A percentile compares a stretch with the other conserved stretches of the same genome.
These are phyloP conservation scores for Heimioporus sp. DNA, from an alignment of 768 basidiomycete genomes.

Conservation along the genomic window DNA sequence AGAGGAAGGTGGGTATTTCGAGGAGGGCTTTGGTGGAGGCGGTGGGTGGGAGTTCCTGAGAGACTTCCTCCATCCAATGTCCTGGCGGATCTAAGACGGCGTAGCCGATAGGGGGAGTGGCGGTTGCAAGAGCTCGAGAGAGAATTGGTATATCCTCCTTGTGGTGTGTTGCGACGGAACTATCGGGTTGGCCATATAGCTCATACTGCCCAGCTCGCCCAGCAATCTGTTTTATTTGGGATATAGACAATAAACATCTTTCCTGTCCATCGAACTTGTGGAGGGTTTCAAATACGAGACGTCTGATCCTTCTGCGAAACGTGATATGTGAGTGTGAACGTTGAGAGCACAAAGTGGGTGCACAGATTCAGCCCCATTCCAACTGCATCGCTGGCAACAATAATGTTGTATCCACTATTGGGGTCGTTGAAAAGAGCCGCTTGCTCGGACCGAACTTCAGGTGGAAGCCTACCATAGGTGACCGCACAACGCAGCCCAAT, in stretches of 20 bases:
- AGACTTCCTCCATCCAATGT: conserved; percentile 25
- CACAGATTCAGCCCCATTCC: conserved; percentile 98
- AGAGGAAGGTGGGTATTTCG: conserved; percentile 50
- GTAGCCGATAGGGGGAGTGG: conserved; percentile 47
- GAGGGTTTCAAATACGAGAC: conserved; percentile 74
- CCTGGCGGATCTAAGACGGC: conserved; percentile 45
- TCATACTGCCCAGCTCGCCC: conserved; percentile 92
- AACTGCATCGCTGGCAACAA: conserved; percentile 93
- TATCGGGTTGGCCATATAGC: conserved; percentile 53
- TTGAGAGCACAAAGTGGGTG: conserved; percentile 23
- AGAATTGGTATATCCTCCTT: conserved; percentile 62
- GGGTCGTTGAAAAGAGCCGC: conserved; percentile 90
- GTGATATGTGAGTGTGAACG: neutral
- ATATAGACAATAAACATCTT: conserved; percentile 52
- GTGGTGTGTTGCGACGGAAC: conserved; percentile 73
- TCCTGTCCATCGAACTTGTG: conserved; percentile 60
- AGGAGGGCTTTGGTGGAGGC: conserved; percentile 42
- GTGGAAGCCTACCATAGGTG: conserved; percentile 89
- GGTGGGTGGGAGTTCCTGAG: conserved; percentile 42
- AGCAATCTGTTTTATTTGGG: conserved; percentile 91
- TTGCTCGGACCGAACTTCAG: conserved; percentile 89
- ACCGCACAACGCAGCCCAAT: conserved; percentile 86
- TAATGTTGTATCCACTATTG: conserved; percentile 78
- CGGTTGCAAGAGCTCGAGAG: conserved; percentile 48
- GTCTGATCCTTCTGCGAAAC: conserved; percentile 76